These are phyloP conservation scores for Bullera alba DNA, from an alignment of 768 basidiomycete genomes.

Conservation along the genomic window DNA sequence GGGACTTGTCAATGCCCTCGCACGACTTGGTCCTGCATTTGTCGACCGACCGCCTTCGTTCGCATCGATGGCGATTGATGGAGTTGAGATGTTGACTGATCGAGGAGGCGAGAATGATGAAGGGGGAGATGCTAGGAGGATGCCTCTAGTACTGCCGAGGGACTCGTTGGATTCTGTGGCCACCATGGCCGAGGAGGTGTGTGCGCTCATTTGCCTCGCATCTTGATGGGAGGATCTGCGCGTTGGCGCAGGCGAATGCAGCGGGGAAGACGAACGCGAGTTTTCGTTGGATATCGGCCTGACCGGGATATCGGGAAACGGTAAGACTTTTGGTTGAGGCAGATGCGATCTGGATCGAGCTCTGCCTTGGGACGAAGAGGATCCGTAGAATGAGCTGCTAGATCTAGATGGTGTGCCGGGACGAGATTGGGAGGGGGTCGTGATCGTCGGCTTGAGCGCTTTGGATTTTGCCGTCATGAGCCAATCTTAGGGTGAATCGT, in stretches of 20 bases:
- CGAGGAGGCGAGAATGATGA: too few species aligned
- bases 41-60: too few species aligned
- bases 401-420: background rate
- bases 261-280: slow-evolving; percentile 10
- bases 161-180: background rate
- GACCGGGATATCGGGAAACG: slow-evolving; percentile 31
- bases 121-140: too few species aligned
- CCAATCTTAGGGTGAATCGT: background rate
- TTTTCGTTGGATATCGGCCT: slow-evolving; percentile 15
- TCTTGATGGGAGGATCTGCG: background rate
- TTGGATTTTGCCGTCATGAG: background rate
- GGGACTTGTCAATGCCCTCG: too few species aligned
- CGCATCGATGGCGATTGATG: too few species aligned
- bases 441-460: background rate
- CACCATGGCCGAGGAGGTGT: background rate
- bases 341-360: slow-evolving; percentile 15
- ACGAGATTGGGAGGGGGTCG: background rate
- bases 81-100: too few species aligned
- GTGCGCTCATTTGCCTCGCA: background rate
- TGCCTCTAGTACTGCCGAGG: background rate
- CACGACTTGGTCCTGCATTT: too few species aligned
- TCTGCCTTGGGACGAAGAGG: background rate
- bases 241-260: slow-evolving; percentile 5
- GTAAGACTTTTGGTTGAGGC: slow-evolving; percentile 29
- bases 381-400: background rate